These are phyloP conservation scores for Microcyclospora pomicola DNA, from an alignment of 2,329 filamentous ascomycete genomes.

Conservation along the genomic window DNA sequence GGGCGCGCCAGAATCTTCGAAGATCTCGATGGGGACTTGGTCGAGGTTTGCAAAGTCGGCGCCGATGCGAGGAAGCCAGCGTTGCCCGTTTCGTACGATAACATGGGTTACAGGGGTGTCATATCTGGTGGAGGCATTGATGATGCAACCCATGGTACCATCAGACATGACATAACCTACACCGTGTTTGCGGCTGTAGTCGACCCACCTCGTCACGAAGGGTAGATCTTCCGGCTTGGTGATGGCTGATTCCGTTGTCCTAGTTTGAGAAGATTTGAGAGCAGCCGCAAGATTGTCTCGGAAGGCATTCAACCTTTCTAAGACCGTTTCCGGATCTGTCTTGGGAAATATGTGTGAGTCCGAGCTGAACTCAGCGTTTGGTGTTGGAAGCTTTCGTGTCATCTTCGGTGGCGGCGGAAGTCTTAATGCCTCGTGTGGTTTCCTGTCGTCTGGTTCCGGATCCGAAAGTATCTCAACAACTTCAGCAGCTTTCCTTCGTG, in stretches of 20 bases:
- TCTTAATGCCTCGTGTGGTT: conserved; percentile 7
- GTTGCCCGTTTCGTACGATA: conserved; percentile 56
- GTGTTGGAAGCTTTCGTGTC: conserved; percentile 15
- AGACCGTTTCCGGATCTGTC: conserved; percentile 32
- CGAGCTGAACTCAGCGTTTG: conserved; percentile 8
- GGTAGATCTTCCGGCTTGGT: conserved; percentile 37
- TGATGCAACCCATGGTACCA: conserved; percentile 59
- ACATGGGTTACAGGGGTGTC: conserved; percentile 56
- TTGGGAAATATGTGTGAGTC: conserved; percentile 18
- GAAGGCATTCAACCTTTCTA: conserved; percentile 31
- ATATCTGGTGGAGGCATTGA: conserved; percentile 30
- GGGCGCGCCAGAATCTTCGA: conserved; percentile 53
- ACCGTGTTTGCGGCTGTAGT: conserved; percentile 78
- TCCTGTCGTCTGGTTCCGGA: conserved; percentile 15
- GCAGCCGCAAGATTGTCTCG: conserved; percentile 33
- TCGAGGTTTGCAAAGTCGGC: conserved; percentile 48
- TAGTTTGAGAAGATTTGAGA: conserved; percentile 25
- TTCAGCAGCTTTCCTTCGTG: conserved; percentile 17
- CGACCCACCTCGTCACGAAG: conserved; percentile 65
- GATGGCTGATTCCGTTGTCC: background rate
- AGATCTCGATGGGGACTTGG: conserved; percentile 48
- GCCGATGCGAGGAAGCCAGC: conserved; percentile 40
- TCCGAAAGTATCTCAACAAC: conserved; percentile 25
- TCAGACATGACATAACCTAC: conserved; percentile 74
- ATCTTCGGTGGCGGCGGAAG: conserved; percentile 19